phyloP scores from a whole-genome alignment of 2,329 filamentous ascomycete species.

The Calonectria montana region DNA sequence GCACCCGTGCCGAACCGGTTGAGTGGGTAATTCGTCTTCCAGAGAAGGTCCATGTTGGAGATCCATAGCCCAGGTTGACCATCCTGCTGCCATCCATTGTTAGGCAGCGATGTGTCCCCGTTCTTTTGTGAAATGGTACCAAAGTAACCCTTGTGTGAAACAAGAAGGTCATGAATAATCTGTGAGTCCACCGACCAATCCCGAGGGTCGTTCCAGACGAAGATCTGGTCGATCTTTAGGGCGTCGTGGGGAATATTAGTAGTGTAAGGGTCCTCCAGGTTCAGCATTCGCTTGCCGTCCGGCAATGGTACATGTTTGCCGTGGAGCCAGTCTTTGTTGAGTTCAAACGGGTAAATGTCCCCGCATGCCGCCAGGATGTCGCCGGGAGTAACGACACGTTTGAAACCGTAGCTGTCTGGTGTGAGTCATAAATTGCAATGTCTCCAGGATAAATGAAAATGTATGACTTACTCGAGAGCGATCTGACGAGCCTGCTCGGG shows the following conservation, averaged over 20 bases:
- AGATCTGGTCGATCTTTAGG: conserved; percentile 87
- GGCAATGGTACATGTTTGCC: conserved; percentile 44
- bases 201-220: conserved; percentile 95
- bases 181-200: conserved; percentile 95
- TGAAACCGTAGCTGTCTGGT: conserved; percentile 72
- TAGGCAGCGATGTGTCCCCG: conserved; percentile 70
- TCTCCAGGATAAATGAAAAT: conserved; percentile 15
- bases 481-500: conserved; percentile 76
- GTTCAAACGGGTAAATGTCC: conserved; percentile 84
- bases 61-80: conserved; percentile 86
- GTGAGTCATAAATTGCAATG: conserved; percentile 6
- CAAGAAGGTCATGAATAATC: conserved; percentile 83
- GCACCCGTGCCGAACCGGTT: conserved; percentile 92
- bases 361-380: conserved; percentile 83
- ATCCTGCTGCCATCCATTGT: conserved; percentile 84
- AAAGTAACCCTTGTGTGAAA: conserved; percentile 81
- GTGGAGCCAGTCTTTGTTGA: conserved; percentile 46
- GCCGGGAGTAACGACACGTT: conserved; percentile 83
- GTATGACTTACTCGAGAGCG: conserved; percentile 68
- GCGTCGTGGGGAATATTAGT: conserved; percentile 51
- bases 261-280: conserved; percentile 47
- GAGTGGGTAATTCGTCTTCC: conserved; percentile 86
- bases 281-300: conserved; percentile 47
- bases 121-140: conserved; percentile 85
- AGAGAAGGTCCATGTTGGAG: conserved; percentile 90